phyloP scores from a whole-genome alignment of 2,329 filamentous ascomycete species.

The Neonectria ditissima region DNA sequence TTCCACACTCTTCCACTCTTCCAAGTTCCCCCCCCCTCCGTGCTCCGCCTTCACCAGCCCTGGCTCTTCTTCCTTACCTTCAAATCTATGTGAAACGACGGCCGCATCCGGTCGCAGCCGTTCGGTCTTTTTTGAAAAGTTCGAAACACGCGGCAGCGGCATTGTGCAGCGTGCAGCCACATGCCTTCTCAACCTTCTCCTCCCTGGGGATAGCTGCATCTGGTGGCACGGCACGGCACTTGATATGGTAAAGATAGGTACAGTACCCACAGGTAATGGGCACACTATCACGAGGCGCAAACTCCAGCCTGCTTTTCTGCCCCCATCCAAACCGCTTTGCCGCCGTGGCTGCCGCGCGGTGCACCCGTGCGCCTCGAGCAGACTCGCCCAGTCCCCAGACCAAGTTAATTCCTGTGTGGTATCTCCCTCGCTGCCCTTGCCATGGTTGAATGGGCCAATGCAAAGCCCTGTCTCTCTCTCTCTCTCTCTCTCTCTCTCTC shows the following conservation, averaged over 20 bases:
- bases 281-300: constrained; percentile 29
- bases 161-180: constrained; percentile 28
- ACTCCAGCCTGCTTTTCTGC: constrained; percentile 22
- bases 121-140: constrained; percentile 31
- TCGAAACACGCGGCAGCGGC: constrained; percentile 43
- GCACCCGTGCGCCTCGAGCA: constrained; percentile 10
- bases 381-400: constrained; percentile 5
- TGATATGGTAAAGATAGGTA: constrained; percentile 27
- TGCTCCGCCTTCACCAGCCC: constrained; percentile 29
- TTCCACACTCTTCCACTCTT: constrained; percentile 30
- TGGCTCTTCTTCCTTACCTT: constrained; percentile 34
- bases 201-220: constrained; percentile 29
- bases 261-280: constrained; percentile 25
- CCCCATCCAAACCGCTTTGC: not conserved
- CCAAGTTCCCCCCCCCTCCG: constrained; percentile 20
- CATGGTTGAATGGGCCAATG: constrained; percentile 23
- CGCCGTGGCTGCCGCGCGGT: constrained; percentile 12
- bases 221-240: constrained; percentile 26
- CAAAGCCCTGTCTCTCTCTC: constrained; percentile 23
- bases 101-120: constrained; percentile 36
- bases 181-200: constrained; percentile 31
- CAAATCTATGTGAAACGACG: constrained; percentile 40
- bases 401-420: constrained; percentile 18
- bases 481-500: constrained; percentile 1
- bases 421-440: constrained; percentile 26